phyloP scores from a whole-genome alignment of 768 basidiomycete genomes.

The Lentinus tigrinus region DNA sequence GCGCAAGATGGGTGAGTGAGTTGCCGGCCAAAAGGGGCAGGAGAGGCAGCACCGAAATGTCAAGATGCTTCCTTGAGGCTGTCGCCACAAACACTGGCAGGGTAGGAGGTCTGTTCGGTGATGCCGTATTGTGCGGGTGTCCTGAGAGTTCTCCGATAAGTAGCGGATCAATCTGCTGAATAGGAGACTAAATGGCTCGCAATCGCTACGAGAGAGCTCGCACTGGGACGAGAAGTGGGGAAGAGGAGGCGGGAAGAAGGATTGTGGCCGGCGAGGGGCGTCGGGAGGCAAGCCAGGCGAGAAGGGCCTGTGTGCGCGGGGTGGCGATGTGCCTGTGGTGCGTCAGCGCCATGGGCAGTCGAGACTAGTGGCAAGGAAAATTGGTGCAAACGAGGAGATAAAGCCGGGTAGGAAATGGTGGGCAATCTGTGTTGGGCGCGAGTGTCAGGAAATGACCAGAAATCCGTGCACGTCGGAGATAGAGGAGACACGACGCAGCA shows the following conservation, averaged over 20 bases:
- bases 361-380: background rate
- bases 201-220: background rate
- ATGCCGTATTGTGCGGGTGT: background rate
- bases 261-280: background rate
- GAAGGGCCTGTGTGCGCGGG: background rate
- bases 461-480: slow-evolving; percentile 15
- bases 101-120: background rate
- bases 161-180: slow-evolving; percentile 2
- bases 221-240: background rate
- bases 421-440: slow-evolving; percentile 5
- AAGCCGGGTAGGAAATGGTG: slow-evolving; percentile 9
- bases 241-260: background rate
- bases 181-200: background rate
- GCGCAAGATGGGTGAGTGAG: background rate
- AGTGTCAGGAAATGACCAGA: slow-evolving; percentile 15
- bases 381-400: background rate
- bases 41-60: background rate
- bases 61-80: background rate
- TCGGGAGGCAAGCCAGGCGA: background rate
- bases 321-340: background rate
- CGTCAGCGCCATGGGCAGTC: background rate
- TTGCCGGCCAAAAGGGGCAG: background rate
- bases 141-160: background rate
- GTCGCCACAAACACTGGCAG: background rate
- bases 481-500: background rate